Evolutionary conservation across 2,329 filamentous ascomycete genomes (phyloP).

Genomic region (Colletotrichum sp.): DNA sequence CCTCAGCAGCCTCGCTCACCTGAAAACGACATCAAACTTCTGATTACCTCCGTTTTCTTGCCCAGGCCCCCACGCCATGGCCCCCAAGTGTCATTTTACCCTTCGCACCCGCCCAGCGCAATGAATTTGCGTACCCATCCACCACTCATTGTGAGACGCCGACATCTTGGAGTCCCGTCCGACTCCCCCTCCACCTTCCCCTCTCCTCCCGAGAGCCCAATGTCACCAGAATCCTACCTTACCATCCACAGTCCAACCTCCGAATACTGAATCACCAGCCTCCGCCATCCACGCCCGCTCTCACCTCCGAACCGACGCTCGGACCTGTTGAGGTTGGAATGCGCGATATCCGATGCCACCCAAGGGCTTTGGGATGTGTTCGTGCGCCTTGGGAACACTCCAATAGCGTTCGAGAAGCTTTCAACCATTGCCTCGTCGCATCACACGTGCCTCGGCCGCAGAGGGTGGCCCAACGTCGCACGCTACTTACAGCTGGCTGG

Average conservation of each 20-base stretch:
- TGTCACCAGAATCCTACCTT: neutral
- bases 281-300: neutral
- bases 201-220: neutral
- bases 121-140: neutral
- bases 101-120: neutral
- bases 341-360: neutral
- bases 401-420: neutral
- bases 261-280: neutral
- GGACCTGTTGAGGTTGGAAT: neutral
- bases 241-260: neutral
- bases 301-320: neutral
- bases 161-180: neutral
- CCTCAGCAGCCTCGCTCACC: neutral
- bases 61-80: slow-evolving; percentile 9
- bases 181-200: neutral
- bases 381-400: neutral
- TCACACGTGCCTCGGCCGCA: neutral
- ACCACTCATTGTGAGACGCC: slow-evolving; percentile 5
- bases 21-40: slow-evolving; percentile 4
- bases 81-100: neutral
- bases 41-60: neutral
- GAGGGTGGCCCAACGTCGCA: neutral
- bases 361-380: neutral
- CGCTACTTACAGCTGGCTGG: neutral
- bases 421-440: neutral